phyloP scores from a whole-genome alignment of 1,284 basidiomycete genomes.

The Tilletia walkeri region DNA sequence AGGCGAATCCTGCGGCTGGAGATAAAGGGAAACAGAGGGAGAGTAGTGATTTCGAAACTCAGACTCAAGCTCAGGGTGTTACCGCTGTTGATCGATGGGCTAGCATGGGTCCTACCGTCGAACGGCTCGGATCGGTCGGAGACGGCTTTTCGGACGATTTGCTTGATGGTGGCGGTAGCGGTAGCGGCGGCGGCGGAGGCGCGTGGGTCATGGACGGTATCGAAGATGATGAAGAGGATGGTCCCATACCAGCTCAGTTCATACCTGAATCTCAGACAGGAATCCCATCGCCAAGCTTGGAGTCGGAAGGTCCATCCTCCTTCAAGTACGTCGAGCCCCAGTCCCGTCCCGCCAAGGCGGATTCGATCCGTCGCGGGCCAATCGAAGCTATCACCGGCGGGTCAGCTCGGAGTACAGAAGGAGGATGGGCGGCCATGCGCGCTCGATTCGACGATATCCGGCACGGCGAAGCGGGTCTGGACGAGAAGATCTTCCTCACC shows the following conservation, averaged over 20 bases:
- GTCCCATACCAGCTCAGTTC: too few species aligned
- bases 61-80: neutral
- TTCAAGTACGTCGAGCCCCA: too few species aligned
- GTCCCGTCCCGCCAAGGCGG: too few species aligned
- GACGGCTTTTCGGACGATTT: neutral
- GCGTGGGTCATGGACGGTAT: too few species aligned
- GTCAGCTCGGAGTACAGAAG: conserved; percentile 31
- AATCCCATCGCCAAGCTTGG: too few species aligned
- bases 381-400: conserved; percentile 12
- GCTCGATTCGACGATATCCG: conserved; percentile 42
- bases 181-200: too few species aligned
- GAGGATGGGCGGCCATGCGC: conserved; percentile 45
- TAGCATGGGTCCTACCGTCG: too few species aligned
- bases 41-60: too few species aligned
- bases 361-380: neutral
- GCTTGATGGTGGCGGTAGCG: neutral
- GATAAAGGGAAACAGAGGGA: neutral
- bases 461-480: conserved; percentile 39
- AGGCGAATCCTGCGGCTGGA: neutral
- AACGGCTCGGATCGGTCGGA: too few species aligned
- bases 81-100: neutral
- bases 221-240: too few species aligned
- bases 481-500: conserved; percentile 42
- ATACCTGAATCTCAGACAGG: too few species aligned
- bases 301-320: too few species aligned